A percentile compares a stretch with the other conserved stretches of the same genome.
Conservation (phyloP, 495 filamentous ascomycete genomes). For the Zalerion maritima region DNA sequence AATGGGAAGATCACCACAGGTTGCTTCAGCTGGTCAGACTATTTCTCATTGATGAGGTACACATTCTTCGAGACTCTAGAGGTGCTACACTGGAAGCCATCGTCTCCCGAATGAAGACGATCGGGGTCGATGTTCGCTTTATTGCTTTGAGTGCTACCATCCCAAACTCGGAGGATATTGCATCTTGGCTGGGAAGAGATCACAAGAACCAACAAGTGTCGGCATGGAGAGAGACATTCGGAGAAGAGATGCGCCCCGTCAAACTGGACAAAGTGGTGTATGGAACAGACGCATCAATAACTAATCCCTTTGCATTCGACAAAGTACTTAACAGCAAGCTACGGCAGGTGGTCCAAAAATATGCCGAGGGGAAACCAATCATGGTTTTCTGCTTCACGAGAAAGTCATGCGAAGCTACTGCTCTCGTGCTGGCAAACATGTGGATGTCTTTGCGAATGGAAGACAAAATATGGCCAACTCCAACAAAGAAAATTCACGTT, state of each 20-base stretch:
- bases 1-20: constrained; percentile 81
- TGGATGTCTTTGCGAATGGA: constrained; percentile 42
- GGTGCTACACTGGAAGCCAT: constrained; percentile 92
- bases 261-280: constrained; percentile 77
- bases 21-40: constrained; percentile 77
- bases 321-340: constrained; percentile 63
- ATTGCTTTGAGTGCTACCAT: constrained; percentile 87
- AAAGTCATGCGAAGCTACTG: constrained; percentile 61
- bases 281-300: constrained; percentile 45
- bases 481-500: constrained; percentile 38
- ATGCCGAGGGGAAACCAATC: constrained; percentile 69
- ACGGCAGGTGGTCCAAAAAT: constrained; percentile 56
- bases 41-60: constrained; percentile 93
- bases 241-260: constrained; percentile 82
- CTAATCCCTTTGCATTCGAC: constrained; percentile 83
- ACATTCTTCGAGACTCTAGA: constrained; percentile 79
- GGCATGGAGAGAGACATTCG: constrained; percentile 66
- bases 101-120: constrained; percentile 91
- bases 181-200: constrained; percentile 77
- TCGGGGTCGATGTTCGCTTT: constrained; percentile 76
- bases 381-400: constrained; percentile 88
- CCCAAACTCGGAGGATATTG: constrained; percentile 84
- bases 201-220: constrained; percentile 50
- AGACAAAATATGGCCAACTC: constrained; percentile 54
- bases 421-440: constrained; percentile 52